phyloP scores from a whole-genome alignment of 208 protist species.

The Porcisia deanei region DNA sequence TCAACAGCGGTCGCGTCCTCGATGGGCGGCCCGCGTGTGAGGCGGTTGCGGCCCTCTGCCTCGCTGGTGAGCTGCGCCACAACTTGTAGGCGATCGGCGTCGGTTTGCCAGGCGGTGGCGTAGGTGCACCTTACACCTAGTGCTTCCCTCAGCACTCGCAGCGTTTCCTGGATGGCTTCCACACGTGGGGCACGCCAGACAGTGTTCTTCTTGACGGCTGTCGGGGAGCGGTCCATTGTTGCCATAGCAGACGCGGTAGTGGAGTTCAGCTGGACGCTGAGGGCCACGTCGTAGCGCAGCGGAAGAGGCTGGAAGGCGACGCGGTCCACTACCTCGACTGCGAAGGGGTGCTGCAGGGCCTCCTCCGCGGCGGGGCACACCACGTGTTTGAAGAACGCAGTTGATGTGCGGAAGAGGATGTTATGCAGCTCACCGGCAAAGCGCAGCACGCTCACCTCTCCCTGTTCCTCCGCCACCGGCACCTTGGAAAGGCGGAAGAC shows the following conservation, averaged over 20 bases:
- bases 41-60: slow-evolving; percentile 69
- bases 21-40: slow-evolving; percentile 74
- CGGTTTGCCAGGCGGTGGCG: slow-evolving; percentile 50
- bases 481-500: slow-evolving; percentile 19
- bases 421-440: slow-evolving; percentile 74
- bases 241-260: neutral
- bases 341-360: slow-evolving; percentile 55
- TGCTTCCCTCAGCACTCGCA: slow-evolving; percentile 44
- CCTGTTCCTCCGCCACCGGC: slow-evolving; percentile 46
- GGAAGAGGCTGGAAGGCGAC: slow-evolving; percentile 62
- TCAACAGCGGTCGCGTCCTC: slow-evolving; percentile 69
- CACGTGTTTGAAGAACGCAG: slow-evolving; percentile 59
- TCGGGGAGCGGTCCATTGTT: slow-evolving; percentile 19
- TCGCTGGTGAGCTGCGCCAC: slow-evolving; percentile 60
- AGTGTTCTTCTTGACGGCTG: slow-evolving; percentile 15
- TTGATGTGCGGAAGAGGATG: slow-evolving; percentile 76
- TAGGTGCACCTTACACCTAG: slow-evolving; percentile 49
- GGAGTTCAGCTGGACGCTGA: slow-evolving; percentile 33
- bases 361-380: slow-evolving; percentile 66
- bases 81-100: slow-evolving; percentile 47
- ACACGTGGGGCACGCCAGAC: slow-evolving; percentile 23
- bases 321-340: slow-evolving; percentile 52
- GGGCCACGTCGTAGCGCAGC: slow-evolving; percentile 69
- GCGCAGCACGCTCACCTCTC: slow-evolving; percentile 68
- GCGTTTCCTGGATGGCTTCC: slow-evolving; percentile 26